Evolutionary conservation across 2,329 filamentous ascomycete genomes (phyloP).

Genomic region (Cercospora sp.): DNA sequence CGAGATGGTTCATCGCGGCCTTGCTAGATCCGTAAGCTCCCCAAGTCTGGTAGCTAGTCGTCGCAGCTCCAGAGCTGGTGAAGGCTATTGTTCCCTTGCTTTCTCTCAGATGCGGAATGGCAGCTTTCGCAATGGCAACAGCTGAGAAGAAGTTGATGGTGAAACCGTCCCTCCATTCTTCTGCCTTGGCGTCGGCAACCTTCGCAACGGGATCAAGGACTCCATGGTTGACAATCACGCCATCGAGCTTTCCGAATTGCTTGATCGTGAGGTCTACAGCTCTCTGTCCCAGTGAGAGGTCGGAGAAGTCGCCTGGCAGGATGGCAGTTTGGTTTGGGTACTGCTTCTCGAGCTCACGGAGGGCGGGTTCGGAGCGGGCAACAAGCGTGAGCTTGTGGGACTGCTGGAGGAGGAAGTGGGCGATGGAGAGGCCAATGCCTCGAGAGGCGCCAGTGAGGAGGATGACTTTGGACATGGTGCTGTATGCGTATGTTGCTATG

Average conservation of each 20-base stretch:
- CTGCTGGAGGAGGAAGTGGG: conserved; percentile 56
- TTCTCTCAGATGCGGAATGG: conserved; percentile 65
- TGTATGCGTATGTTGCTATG: neutral
- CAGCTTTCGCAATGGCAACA: conserved; percentile 74
- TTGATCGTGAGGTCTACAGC: conserved; percentile 65
- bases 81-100: conserved; percentile 72
- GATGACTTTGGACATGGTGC: conserved; percentile 45
- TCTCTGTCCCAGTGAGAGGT: conserved; percentile 56
- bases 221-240: conserved; percentile 85
- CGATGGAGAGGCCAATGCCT: conserved; percentile 64
- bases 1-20: conserved; percentile 78
- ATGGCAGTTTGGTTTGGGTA: conserved; percentile 56
- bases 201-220: conserved; percentile 72
- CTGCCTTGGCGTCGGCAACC: conserved; percentile 65
- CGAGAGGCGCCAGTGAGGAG: conserved; percentile 63
- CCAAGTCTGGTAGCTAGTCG: conserved; percentile 68
- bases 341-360: conserved; percentile 55
- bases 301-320: conserved; percentile 58
- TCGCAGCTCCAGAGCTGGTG: conserved; percentile 75
- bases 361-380: conserved; percentile 55
- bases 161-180: conserved; percentile 74
- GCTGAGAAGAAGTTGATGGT: conserved; percentile 86
- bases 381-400: conserved; percentile 55
- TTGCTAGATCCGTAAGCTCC: conserved; percentile 80
- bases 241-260: conserved; percentile 69